A percentile compares a stretch with the other conserved stretches of the same genome.
Conservation (phyloP, 176 grass and related monocot species). For the Eragrostis nindensis region DNA sequence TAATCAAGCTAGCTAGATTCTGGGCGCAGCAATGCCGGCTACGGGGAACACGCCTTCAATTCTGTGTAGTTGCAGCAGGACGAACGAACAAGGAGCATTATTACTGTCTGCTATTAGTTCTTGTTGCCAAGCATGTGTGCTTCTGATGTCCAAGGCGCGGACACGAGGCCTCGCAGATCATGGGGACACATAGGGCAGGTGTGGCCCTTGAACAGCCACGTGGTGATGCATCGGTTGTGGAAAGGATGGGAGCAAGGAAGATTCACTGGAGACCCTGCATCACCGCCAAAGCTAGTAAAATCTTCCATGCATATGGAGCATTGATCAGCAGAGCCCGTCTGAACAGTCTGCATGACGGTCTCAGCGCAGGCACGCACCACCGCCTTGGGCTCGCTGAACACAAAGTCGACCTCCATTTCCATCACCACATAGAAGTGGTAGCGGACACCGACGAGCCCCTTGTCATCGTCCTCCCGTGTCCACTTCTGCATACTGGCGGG, state of each 20-base stretch:
- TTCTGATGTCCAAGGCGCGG: neutral
- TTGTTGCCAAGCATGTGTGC: neutral
- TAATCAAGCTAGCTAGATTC: too few species aligned
- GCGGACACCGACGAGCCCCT: neutral
- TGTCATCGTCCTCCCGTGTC: neutral
- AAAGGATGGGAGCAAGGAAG: conserved; percentile 1
- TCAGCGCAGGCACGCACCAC: conserved; percentile 11
- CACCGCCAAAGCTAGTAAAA: neutral
- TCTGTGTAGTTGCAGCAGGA: too few species aligned
- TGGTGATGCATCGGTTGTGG: neutral
- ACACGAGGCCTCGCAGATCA: neutral
- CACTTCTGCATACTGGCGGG: neutral
- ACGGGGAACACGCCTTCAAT: too few species aligned
- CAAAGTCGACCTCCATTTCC: neutral
- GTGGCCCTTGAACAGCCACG: neutral
- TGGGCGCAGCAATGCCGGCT: too few species aligned
- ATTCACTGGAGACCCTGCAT: too few species aligned
- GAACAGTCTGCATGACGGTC: neutral
- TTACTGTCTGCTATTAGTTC: too few species aligned
- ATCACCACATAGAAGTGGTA: neutral
- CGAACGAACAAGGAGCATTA: too few species aligned
- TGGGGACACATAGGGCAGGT: neutral
- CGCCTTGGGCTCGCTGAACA: conserved; percentile 23
- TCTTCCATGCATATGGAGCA: neutral
- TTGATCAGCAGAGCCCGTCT: neutral